These are phyloP conservation scores for Picea abies DNA, from an alignment of 83 land plant species.

Conservation along the genomic window DNA sequence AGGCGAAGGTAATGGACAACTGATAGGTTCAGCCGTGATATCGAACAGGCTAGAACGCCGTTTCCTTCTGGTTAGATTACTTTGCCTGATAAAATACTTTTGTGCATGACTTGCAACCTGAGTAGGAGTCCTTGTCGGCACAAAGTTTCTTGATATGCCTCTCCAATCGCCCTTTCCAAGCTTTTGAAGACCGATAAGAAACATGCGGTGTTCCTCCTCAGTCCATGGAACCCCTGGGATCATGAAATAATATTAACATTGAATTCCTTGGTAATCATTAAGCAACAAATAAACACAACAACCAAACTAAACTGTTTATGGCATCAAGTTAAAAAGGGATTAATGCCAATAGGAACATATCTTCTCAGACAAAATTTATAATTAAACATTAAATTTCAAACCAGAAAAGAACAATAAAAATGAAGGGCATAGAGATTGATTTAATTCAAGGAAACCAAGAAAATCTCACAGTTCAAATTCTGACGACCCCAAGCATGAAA, in stretches of 20 bases:
- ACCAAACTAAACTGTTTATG: too few species aligned
- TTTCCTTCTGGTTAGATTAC: constrained; percentile 48
- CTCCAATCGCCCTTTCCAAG: constrained; percentile 75
- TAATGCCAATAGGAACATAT: too few species aligned
- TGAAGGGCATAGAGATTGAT: too few species aligned
- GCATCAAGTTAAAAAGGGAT: too few species aligned
- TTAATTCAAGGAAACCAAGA: too few species aligned
- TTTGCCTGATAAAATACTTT: constrained; percentile 62
- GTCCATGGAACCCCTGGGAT: constrained; percentile 64
- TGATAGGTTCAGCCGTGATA: constrained; percentile 21
- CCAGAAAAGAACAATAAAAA: too few species aligned
- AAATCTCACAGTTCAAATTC: too few species aligned
- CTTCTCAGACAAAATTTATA: too few species aligned
- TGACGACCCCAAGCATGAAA: too few species aligned
- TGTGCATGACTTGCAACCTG: constrained; percentile 72
- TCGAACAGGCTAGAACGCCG: constrained; percentile 66
- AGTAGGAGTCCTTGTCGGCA: constrained; percentile 59
- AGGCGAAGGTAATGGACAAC: background rate
- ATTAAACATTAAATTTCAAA: too few species aligned
- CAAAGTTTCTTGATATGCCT: constrained; percentile 62
- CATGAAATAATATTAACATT: background rate
- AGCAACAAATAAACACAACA: too few species aligned
- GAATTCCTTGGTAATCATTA: background rate
- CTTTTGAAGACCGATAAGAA: constrained; percentile 60
- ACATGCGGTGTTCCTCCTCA: constrained; percentile 70